phyloP scores from a whole-genome alignment of 805 yeast species.

The Huiozyma naganishii region DNA sequence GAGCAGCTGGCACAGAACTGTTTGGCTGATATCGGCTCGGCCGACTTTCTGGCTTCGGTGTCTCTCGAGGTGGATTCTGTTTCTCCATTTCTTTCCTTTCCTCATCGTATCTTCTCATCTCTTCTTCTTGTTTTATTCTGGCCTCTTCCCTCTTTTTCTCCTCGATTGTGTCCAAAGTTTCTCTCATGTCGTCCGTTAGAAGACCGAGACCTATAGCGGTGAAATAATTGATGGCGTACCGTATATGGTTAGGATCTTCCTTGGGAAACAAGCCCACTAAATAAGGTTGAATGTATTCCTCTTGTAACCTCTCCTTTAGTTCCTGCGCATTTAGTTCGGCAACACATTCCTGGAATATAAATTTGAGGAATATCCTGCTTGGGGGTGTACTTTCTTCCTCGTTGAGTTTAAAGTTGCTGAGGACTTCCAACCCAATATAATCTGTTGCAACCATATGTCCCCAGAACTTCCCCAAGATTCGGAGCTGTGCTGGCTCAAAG shows the following conservation, averaged over 20 bases:
- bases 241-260: constrained; percentile 39
- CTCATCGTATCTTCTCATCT: not conserved
- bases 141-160: constrained; percentile 6
- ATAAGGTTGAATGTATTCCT: constrained; percentile 39
- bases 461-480: constrained; percentile 76
- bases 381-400: constrained; percentile 73
- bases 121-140: not conserved
- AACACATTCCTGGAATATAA: constrained; percentile 66
- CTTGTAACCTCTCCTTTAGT: constrained; percentile 40
- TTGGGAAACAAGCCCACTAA: constrained; percentile 57
- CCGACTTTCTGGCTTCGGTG: no score
- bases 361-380: constrained; percentile 67
- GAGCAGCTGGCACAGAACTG: not conserved
- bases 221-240: constrained; percentile 81
- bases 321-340: constrained; percentile 58
- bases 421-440: constrained; percentile 46
- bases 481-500: constrained; percentile 57
- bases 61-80: no score
- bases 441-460: constrained; percentile 70
- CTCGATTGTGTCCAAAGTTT: constrained; percentile 31
- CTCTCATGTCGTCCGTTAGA: constrained; percentile 75
- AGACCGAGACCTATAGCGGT: constrained; percentile 87
- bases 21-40: no score
- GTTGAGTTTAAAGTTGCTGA: constrained; percentile 36
- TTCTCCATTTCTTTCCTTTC: not conserved